phyloP scores from a whole-genome alignment of 2,329 filamentous ascomycete genomes.

The Hortaea sp. region DNA sequence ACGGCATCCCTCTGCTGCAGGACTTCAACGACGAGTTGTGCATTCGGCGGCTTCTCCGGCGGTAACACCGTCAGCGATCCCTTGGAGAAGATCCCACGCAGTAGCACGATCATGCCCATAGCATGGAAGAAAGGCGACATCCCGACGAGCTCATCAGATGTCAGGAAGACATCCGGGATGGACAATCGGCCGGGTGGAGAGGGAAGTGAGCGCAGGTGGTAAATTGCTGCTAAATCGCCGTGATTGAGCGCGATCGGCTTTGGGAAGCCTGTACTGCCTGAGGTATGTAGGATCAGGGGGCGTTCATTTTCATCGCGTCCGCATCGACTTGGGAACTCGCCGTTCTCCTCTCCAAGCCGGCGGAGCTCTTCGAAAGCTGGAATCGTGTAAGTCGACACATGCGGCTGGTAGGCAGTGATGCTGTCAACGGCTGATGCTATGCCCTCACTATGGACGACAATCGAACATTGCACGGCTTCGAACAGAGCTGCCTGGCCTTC shows the following conservation, averaged over 20 bases:
- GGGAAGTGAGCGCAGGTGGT: not conserved
- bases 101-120: not conserved
- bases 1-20: constrained; percentile 1
- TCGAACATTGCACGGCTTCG: not conserved
- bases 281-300: constrained; percentile 3
- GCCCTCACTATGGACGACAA: constrained; percentile 2
- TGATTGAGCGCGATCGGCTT: constrained; percentile 4
- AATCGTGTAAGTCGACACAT: not conserved
- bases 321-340: not conserved
- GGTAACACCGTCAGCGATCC: not conserved
- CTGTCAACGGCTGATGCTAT: not conserved
- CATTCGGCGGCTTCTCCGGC: not conserved
- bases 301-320: not conserved
- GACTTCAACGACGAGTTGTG: constrained; percentile 2
- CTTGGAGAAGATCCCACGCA: not conserved
- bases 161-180: not conserved
- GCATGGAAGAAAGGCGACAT: constrained; percentile 2
- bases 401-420: not conserved
- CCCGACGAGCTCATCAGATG: not conserved
- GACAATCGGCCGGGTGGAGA: not conserved
- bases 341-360: not conserved
- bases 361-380: constrained; percentile 1
- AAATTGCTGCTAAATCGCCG: not conserved
- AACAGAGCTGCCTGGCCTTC: constrained; percentile 2
- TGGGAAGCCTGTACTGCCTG: constrained; percentile 4